Evolutionary conservation across 441 rosid genomes (phyloP), one percentile per base, ranked within the genome.

Genomic region (Adansonia madagascariensis): DNA sequence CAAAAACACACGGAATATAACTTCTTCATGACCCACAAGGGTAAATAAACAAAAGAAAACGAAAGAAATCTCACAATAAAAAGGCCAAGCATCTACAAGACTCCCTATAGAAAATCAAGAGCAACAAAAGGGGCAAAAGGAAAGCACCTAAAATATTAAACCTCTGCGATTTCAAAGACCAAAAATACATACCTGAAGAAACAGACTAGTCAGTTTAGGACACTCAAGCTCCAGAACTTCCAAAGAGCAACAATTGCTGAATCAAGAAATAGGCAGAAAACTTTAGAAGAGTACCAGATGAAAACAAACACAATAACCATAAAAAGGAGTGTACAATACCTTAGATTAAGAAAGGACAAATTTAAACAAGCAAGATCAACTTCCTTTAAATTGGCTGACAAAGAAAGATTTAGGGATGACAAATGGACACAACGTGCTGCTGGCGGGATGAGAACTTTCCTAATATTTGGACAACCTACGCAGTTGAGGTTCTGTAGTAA

Each of bases 401-500:
- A 79, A 20, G 98, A 93, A 63, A 97, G 94, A 86, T 97, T 94
- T 68, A 97, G 79, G 0, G 97, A 90, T 50, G 92, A 92, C 74
- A 97, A 82, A 85, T 91, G 91, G 78, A 83, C 84, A 84, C 96
- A 97, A 6, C 85, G 87, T 14, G 98, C 98, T 62, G 86, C 81
- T 71, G 89, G 89, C 1, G 98, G 98, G 64, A 97, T 94, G 73
- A 81, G 71, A 75, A 94, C 99, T 85, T 92, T 94, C 78, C 90
- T 92, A 75, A 97, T 97, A 85, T 93, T 97, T 27, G 87, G 89
- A 85, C 99, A 97, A 74, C 98, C 92, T 49, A 97, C 99, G 35
- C 98, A 93, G 78, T 87, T 94, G 76, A 97, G 99, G 87, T 88
- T 93, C 84, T 97, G 97, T 78, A 97, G 87, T 80, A 94, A 85